Conservation (phyloP, 495 filamentous ascomycete species). For the Aspergillus haitiensis region DNA sequence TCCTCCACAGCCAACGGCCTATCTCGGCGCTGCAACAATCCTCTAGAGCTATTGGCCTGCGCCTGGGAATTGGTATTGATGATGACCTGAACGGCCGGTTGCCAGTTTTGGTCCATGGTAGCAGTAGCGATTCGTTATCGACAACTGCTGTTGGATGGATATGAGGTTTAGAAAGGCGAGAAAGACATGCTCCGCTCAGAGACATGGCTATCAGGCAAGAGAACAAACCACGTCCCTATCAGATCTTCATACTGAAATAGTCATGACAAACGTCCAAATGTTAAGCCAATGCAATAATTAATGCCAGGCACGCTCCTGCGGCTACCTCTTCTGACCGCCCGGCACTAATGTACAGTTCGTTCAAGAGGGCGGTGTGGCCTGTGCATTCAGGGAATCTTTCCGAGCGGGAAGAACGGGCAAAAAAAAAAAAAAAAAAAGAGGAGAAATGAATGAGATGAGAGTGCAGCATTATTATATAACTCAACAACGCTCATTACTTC, state of each 20-base stretch:
- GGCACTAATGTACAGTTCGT: slow-evolving; percentile 23
- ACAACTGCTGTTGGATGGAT: slow-evolving; percentile 24
- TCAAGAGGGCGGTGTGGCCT: slow-evolving; percentile 24
- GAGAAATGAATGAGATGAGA: neutral
- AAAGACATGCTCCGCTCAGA: slow-evolving; percentile 54
- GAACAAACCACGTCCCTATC: slow-evolving; percentile 19
- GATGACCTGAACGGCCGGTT: slow-evolving; percentile 47
- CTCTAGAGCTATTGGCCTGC: slow-evolving; percentile 30
- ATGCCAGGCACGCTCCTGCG: slow-evolving; percentile 35
- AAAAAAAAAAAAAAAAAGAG: slow-evolving; percentile 31
- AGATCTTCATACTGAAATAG: slow-evolving; percentile 7
- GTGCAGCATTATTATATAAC: neutral
- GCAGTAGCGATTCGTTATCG: slow-evolving; percentile 17
- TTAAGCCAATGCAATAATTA: slow-evolving; percentile 28
- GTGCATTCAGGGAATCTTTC: slow-evolving; percentile 31
- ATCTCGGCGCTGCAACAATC: slow-evolving; percentile 30
- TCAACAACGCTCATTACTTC: too few species aligned
- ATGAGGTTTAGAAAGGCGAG: slow-evolving; percentile 41
- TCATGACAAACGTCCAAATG: slow-evolving; percentile 9
- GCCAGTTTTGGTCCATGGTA: slow-evolving; percentile 46
- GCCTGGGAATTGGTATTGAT: slow-evolving; percentile 42
- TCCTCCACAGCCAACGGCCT: slow-evolving; percentile 69
- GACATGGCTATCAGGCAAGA: slow-evolving; percentile 40
- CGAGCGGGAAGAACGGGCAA: slow-evolving; percentile 13
- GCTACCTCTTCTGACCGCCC: slow-evolving; percentile 42